These are phyloP conservation scores for Clonostachys sp. DNA, from an alignment of 2,329 filamentous ascomycete species.

Conservation along the genomic window DNA sequence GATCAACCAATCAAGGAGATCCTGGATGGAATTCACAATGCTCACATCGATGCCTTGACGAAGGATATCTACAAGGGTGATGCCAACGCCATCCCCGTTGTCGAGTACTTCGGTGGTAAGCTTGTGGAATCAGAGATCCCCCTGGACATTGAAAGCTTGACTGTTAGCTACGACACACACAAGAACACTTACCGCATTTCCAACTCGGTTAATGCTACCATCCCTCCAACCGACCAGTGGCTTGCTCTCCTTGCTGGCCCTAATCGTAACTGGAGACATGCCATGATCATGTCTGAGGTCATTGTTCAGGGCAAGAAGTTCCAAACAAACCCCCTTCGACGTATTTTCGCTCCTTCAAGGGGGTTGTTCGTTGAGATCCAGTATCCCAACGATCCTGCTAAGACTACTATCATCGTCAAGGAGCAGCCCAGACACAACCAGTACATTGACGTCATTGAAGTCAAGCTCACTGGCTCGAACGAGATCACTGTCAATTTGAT, in stretches of 20 bases:
- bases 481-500: conserved; percentile 87
- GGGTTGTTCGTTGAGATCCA: conserved; percentile 87
- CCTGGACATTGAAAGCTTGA: conserved; percentile 79
- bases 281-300: conserved; percentile 88
- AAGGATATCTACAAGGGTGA: conserved; percentile 76
- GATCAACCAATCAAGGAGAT: conserved; percentile 96
- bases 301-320: conserved; percentile 95
- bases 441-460: conserved; percentile 83
- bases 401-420: conserved; percentile 80
- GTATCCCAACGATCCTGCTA: conserved; percentile 74
- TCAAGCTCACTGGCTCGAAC: conserved; percentile 68
- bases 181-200: conserved; percentile 85
- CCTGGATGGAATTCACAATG: conserved; percentile 81
- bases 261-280: conserved; percentile 88
- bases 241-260: conserved; percentile 81
- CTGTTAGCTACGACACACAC: conserved; percentile 69
- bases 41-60: conserved; percentile 77
- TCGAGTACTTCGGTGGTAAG: conserved; percentile 95
- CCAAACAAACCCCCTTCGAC: conserved; percentile 91
- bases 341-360: conserved; percentile 80
- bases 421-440: conserved; percentile 85
- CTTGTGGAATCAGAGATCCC: conserved; percentile 68
- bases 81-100: conserved; percentile 69
- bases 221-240: conserved; percentile 83
- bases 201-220: conserved; percentile 63